Conservation (phyloP, 495 filamentous ascomycete species). For the Hyaloscypha variabilis region DNA sequence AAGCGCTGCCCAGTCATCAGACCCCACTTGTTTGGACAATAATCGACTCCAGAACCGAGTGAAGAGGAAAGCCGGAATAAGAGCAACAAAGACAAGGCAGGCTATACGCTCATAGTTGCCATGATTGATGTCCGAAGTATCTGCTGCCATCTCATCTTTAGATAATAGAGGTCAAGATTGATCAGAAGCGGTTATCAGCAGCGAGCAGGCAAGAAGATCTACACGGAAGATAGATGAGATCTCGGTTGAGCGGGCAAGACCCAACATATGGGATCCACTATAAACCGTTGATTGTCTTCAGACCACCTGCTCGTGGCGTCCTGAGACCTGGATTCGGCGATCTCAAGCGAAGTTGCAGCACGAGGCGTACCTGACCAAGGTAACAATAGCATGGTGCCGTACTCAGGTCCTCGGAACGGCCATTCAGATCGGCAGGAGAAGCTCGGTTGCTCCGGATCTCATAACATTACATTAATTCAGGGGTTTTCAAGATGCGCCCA, state of each 20-base stretch:
- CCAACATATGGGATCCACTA: background rate
- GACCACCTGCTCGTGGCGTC: background rate
- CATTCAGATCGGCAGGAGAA: too few species aligned
- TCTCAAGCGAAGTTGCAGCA: background rate
- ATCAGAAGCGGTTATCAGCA: background rate
- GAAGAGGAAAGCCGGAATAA: constrained; percentile 7
- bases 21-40: constrained; percentile 12
- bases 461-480: background rate
- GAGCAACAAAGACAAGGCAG: constrained; percentile 1
- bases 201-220: background rate
- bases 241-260: background rate
- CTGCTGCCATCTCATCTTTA: constrained; percentile 1
- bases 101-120: constrained; percentile 15
- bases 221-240: background rate
- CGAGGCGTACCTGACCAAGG: background rate
- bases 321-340: background rate
- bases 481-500: background rate
- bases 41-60: constrained; percentile 10
- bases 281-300: too few species aligned
- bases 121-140: constrained; percentile 12
- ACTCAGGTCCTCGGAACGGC: too few species aligned
- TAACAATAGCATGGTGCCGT: too few species aligned
- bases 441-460: background rate
- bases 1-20: constrained; percentile 16
- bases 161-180: background rate